Evolutionary conservation across 345 rosid species (phyloP), one percentile per base, ranked within the genome.

Genomic region (Kandelia obovata): DNA sequence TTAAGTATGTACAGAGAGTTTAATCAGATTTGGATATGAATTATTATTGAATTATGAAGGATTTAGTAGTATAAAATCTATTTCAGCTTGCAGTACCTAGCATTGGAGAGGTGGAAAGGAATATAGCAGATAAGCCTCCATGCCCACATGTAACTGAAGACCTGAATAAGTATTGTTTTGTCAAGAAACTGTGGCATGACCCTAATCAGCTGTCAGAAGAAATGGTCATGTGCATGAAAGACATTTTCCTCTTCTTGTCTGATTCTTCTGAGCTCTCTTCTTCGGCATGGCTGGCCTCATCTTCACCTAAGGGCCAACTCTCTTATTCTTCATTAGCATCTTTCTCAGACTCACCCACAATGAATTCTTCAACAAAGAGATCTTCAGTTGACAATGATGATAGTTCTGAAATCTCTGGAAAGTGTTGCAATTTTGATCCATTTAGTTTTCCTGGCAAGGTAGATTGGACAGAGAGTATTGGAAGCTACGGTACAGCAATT

Each of bases 171-270:
- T 61, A 55, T 70, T 37, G 62, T 66, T 61, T 74, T 58, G 73
- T 67, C 16, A 89, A 85, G 79, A 84, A 82, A 73, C 81, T 93
- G 28, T 88, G 93, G 89, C 85, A 86, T 80, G 80, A 87, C 64
- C 98, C 98, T 65, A 91, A 89, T 76, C 82, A 69, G 70, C 74
- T 94, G 58, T 88, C 96, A 0, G 89, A 94, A 81, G 90, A 91
- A 83, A 94, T 94, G 96, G 84, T 91, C 51, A 76, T 84, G 82
- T 94, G 96, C 83, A 94, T 94, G 98, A 88, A 84, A 80, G 85
- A 91, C 78, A 89, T 94, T 82, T 94, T 84, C 75, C 82, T 89
- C 67, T 93, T 87, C 62, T 90, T 93, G 53, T 90, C 91, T 32
- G 97, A 86, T 77, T 79, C 97, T 71, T 84, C 89, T 34, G 73